Conservation (phyloP, 1,139 yeast species). For the Geotrichum histeridarum region DNA sequence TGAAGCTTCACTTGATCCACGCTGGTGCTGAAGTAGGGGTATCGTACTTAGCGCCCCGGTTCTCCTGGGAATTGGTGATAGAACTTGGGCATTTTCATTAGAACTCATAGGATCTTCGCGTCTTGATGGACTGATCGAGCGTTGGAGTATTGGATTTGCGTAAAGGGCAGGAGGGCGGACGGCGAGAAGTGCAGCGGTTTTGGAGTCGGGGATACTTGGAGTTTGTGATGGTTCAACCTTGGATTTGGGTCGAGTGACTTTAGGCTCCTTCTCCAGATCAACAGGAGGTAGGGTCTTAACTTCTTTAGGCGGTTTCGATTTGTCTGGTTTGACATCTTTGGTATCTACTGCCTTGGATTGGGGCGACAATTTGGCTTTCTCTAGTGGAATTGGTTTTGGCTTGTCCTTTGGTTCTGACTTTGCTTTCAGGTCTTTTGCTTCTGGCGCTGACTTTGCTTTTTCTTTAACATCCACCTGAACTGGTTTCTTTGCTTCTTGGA, state of each 20-base stretch:
- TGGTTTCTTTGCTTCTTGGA: not conserved
- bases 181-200: not conserved
- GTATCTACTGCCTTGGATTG: not conserved
- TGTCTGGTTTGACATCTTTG: not conserved
- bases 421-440: not conserved
- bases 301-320: not conserved
- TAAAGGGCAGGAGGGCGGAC: not conserved
- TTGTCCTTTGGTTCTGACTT: not conserved
- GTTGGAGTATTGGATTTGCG: not conserved
- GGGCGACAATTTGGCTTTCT: not conserved
- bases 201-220: not conserved
- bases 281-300: too few species aligned
- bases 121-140: not conserved
- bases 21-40: constrained; percentile 14
- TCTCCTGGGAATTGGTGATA: constrained; percentile 12
- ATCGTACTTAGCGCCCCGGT: constrained; percentile 10
- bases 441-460: not conserved
- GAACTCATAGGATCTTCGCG: constrained; percentile 1
- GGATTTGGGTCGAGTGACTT: not conserved
- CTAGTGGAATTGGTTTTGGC: not conserved
- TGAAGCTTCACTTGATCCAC: constrained; percentile 3
- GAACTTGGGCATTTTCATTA: constrained; percentile 4
- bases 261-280: too few species aligned
- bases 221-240: not conserved
- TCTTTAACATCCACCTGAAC: not conserved